Evolutionary conservation across 306 rosid genomes (phyloP).

Genomic region (Quercus aquifolioides): DNA sequence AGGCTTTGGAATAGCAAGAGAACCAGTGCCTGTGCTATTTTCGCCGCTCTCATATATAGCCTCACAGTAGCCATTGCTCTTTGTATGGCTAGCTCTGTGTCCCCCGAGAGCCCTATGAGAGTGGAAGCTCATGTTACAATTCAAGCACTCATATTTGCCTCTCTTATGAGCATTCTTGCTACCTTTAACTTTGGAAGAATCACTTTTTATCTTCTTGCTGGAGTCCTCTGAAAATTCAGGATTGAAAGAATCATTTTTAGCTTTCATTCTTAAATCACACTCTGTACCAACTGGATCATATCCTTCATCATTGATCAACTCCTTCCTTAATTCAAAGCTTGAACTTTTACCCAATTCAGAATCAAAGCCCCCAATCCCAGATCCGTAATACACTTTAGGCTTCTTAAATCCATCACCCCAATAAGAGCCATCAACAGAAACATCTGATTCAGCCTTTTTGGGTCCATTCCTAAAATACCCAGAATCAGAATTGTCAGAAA

Average conservation of each 20-base stretch:
- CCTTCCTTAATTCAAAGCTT: conserved; percentile 33
- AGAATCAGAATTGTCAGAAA: conserved; percentile 66
- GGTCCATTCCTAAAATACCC: conserved; percentile 50
- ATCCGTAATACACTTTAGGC: conserved; percentile 36
- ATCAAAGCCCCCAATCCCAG: conserved; percentile 32
- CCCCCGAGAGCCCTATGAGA: conserved; percentile 40
- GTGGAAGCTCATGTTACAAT: conserved; percentile 34
- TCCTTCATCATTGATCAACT: conserved; percentile 27
- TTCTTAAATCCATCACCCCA: conserved; percentile 34
- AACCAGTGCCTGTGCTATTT: conserved; percentile 51
- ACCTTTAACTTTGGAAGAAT: conserved; percentile 24
- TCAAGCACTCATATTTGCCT: conserved; percentile 38
- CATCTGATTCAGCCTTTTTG: conserved; percentile 46
- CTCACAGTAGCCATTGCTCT: conserved; percentile 33
- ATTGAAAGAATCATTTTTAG: conserved; percentile 34
- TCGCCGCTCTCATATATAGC: conserved; percentile 62
- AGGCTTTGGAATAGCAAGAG: conserved; percentile 33
- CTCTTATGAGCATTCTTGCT: conserved; percentile 17
- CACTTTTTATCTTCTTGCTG: conserved; percentile 21
- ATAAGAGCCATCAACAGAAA: conserved; percentile 44
- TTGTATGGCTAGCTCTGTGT: conserved; percentile 40
- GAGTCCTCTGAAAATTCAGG: conserved; percentile 24
- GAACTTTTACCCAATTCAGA: conserved; percentile 27
- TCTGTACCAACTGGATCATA: conserved; percentile 21
- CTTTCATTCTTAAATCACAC: conserved; percentile 43